A percentile compares a stretch with the other conserved stretches of the same genome.
Evolutionary conservation across 257 asterid genomes (phyloP).

Genomic region (Parsonsia alboflavescens): DNA sequence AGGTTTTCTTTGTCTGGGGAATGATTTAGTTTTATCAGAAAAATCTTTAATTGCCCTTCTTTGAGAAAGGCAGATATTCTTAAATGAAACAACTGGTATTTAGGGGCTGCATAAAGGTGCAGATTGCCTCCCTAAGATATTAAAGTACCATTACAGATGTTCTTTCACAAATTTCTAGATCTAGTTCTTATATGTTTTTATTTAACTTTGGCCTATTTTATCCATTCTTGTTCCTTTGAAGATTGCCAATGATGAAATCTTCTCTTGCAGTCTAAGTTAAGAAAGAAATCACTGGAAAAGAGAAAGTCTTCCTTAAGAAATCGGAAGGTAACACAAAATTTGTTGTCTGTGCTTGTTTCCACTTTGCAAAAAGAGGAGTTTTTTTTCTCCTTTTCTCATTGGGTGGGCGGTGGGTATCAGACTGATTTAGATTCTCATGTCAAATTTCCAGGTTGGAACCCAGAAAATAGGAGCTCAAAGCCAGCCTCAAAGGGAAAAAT

Average conservation of each 20-base stretch:
- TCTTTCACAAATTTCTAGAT: neutral
- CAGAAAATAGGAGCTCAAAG: conserved; percentile 45
- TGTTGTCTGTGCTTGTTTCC: conserved; percentile 2
- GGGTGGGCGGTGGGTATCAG: neutral
- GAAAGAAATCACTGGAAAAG: conserved; percentile 52
- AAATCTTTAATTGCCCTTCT: neutral
- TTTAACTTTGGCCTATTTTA: neutral
- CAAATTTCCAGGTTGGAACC: conserved; percentile 43
- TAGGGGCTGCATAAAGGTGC: neutral
- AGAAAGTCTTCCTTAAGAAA: conserved; percentile 49
- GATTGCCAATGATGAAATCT: conserved; percentile 11
- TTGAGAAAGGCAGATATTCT: conserved; percentile 4
- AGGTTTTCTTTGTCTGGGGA: neutral
- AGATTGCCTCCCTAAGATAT: neutral
- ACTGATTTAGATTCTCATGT: conserved; percentile 16
- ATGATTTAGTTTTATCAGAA: neutral
- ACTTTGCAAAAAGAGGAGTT: neutral
- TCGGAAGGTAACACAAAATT: conserved; percentile 44
- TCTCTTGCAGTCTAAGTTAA: conserved; percentile 57
- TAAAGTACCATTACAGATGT: neutral
- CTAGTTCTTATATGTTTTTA: neutral
- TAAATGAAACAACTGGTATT: neutral
- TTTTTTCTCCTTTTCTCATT: neutral
- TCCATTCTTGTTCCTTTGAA: neutral
- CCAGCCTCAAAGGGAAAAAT: conserved; percentile 48